A percentile compares a stretch with the other conserved stretches of the same genome.
Evolutionary conservation across 371 early-diverging fungal species (phyloP).

Genomic region (Dichotomocladium elegans): DNA sequence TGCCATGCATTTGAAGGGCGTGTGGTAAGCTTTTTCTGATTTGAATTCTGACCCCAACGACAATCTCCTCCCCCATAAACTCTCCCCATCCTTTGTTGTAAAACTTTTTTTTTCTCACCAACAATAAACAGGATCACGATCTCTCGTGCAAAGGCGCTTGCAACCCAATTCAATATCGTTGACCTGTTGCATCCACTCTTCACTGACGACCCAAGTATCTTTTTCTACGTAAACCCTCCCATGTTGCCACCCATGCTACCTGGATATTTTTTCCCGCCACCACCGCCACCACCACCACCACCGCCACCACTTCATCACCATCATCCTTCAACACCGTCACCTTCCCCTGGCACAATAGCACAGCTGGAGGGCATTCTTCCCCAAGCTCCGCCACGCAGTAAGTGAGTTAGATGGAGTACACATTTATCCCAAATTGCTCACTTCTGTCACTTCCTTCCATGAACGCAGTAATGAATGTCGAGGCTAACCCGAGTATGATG

Average conservation of each 20-base stretch:
- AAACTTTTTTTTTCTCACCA: not conserved
- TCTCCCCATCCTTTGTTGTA: not conserved
- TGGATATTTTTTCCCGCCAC: slow-evolving; percentile 9
- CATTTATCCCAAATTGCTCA: not conserved
- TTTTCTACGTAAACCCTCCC: slow-evolving; percentile 19
- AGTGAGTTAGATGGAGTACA: not conserved
- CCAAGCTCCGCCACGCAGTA: slow-evolving; percentile 1
- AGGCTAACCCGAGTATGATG: not conserved
- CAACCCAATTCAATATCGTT: slow-evolving; percentile 57
- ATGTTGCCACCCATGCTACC: slow-evolving; percentile 10
- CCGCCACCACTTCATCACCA: not conserved
- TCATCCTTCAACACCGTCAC: too few relatives aligned
- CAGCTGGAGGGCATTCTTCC: too few relatives aligned
- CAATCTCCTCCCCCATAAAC: not conserved
- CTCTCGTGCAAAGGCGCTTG: slow-evolving; percentile 59
- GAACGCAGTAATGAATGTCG: not conserved
- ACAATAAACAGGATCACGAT: slow-evolving; percentile 49
- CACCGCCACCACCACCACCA: slow-evolving; percentile 8
- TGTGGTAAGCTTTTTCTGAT: slow-evolving; percentile 54
- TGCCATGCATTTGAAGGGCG: slow-evolving; percentile 87
- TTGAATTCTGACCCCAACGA: not conserved
- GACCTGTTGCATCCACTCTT: slow-evolving; percentile 66
- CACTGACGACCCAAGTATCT: slow-evolving; percentile 51
- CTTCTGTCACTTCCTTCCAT: not conserved
- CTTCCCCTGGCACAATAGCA: too few relatives aligned